Percentiles rank a stretch among this genome's conserved stretches.
Evolutionary conservation across 345 rosid species (phyloP).

Genomic region (Luvunga scandens): DNA sequence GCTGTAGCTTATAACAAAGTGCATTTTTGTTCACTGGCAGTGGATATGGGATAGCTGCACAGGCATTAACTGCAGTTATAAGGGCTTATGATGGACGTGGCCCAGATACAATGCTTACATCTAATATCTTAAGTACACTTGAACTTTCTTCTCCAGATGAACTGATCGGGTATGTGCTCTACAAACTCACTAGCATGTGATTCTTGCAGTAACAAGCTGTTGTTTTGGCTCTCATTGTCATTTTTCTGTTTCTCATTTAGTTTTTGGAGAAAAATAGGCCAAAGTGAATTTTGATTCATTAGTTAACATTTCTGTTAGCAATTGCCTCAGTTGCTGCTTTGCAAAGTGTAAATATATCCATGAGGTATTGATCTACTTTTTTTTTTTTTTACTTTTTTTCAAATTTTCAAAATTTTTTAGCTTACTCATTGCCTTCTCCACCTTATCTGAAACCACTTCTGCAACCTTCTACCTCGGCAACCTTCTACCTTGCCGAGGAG

Average conservation of each 20-base stretch:
- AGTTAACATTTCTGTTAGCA: background rate
- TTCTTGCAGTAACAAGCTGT: background rate
- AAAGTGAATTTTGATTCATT: background rate
- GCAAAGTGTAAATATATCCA: background rate
- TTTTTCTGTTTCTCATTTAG: background rate
- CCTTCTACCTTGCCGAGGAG: background rate
- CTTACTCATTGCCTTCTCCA: background rate
- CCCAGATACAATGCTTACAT: conserved; percentile 64
- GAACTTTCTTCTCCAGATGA: conserved; percentile 84
- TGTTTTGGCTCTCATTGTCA: background rate
- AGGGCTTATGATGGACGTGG: conserved; percentile 98
- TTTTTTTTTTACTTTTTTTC: background rate
- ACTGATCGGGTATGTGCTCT: conserved; percentile 53
- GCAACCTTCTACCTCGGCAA: background rate
- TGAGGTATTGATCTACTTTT: background rate
- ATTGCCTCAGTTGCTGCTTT: background rate
- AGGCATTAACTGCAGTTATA: conserved; percentile 80
- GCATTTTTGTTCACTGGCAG: conserved; percentile 33
- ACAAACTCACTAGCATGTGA: background rate
- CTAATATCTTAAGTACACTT: conserved; percentile 57
- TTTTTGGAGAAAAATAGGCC: background rate
- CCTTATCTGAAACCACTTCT: background rate
- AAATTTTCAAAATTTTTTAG: background rate
- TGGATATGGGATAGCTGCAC: conserved; percentile 96
- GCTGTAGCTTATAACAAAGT: background rate